phyloP scores from a whole-genome alignment of 306 rosid species.

The Cucurbita pepo region DNA sequence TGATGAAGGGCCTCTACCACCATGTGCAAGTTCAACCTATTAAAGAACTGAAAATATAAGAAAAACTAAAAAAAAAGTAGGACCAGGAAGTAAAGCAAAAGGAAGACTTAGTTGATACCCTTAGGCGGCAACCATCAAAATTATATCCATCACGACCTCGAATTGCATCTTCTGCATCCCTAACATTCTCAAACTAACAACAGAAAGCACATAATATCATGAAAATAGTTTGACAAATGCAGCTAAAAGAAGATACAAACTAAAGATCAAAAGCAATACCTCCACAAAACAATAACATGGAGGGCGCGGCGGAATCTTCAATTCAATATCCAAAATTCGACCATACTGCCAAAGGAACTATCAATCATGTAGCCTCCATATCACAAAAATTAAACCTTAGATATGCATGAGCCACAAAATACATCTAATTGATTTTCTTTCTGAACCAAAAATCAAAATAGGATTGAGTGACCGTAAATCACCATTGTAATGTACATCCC shows the following conservation, averaged over 20 bases:
- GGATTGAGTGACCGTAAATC: background rate
- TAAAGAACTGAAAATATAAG: conserved; percentile 5
- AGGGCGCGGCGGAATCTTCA: conserved; percentile 95
- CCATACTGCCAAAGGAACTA: conserved; percentile 62
- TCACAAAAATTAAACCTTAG: background rate
- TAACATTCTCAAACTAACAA: conserved; percentile 75
- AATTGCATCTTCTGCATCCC: conserved; percentile 95
- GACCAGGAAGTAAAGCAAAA: background rate
- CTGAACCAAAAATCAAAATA: background rate
- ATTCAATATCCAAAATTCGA: conserved; percentile 77
- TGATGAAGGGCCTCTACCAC: conserved; percentile 91
- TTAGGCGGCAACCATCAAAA: conserved; percentile 91
- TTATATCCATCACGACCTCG: conserved; percentile 96
- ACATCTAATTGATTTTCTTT: background rate
- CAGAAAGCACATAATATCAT: conserved; percentile 5
- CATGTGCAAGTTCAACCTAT: conserved; percentile 99
- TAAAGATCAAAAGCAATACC: conserved; percentile 23
- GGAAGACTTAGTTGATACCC: conserved; percentile 52
- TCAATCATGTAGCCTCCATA: background rate
- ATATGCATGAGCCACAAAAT: no score
- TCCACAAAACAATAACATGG: conserved; percentile 95
- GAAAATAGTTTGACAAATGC: background rate
- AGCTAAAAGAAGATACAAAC: background rate
- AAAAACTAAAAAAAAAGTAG: background rate
- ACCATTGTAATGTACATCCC: background rate